Percentiles rank a stretch among this genome's conserved stretches.
phyloP scores from a whole-genome alignment of 2,329 filamentous ascomycete species.

The Penicillium palitans region DNA sequence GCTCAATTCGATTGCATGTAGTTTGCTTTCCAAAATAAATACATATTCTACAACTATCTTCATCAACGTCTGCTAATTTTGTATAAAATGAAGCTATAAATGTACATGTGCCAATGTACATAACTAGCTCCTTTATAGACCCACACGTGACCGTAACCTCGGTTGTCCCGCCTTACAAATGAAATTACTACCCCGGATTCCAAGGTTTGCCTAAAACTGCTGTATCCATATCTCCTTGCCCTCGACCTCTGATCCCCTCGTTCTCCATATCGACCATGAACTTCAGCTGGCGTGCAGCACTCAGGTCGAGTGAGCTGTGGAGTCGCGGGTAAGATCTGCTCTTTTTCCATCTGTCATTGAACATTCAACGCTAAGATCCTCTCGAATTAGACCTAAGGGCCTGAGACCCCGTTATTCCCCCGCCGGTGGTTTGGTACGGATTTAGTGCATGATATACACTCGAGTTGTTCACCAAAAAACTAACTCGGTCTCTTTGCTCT shows the following conservation, averaged over 20 bases:
- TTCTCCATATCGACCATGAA: not conserved
- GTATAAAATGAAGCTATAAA: not conserved
- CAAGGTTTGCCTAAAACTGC: not conserved
- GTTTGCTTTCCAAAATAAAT: not conserved
- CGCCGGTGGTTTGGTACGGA: conserved; percentile 1
- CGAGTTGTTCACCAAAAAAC: not conserved
- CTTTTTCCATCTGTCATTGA: not conserved
- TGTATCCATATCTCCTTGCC: not conserved
- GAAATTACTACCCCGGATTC: conserved; percentile 6
- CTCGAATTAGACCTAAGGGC: not conserved
- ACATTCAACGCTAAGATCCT: conserved; percentile 1
- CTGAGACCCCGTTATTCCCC: not conserved
- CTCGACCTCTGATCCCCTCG: not conserved
- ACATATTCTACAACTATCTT: not conserved
- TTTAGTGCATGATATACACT: no score
- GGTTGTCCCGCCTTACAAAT: not conserved
- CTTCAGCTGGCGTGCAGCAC: not conserved
- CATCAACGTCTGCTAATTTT: no score
- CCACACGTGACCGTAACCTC: conserved; percentile 11
- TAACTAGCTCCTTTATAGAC: not conserved
- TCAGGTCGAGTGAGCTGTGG: conserved; percentile 1
- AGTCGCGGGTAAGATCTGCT: not conserved
- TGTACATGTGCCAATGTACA: not conserved
- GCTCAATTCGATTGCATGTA: not conserved
- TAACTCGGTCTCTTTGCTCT: not conserved